phyloP scores from a whole-genome alignment of 2,329 filamentous ascomycete genomes.

The Lizonia empirigonia region DNA sequence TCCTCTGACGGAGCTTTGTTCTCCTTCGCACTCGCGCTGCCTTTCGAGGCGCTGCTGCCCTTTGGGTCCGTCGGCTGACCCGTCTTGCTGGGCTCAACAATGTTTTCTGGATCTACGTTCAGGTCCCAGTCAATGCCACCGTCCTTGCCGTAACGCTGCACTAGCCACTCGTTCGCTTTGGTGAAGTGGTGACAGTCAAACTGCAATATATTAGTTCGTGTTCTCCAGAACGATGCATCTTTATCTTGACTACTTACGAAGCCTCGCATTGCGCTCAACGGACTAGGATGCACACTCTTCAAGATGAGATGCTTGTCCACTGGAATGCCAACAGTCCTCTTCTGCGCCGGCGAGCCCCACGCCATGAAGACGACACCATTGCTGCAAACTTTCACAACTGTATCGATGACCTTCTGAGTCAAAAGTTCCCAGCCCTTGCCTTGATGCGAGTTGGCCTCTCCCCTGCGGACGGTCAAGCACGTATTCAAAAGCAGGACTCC shows the following conservation, averaged over 20 bases:
- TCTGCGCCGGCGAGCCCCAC: slow-evolving; percentile 86
- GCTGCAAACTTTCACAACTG: slow-evolving; percentile 76
- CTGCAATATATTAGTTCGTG: slow-evolving; percentile 48
- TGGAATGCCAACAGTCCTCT: slow-evolving; percentile 77
- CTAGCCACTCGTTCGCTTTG: slow-evolving; percentile 84
- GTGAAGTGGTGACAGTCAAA: slow-evolving; percentile 83
- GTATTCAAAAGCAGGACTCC: slow-evolving; percentile 95
- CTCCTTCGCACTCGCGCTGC: slow-evolving; percentile 3
- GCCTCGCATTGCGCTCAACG: slow-evolving; percentile 80
- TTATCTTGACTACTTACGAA: slow-evolving; percentile 61
- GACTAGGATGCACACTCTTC: slow-evolving; percentile 88
- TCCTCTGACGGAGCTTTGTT: background rate
- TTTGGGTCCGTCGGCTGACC: slow-evolving; percentile 34
- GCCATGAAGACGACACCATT: slow-evolving; percentile 92
- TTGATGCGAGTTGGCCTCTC: slow-evolving; percentile 84
- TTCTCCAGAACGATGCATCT: background rate
- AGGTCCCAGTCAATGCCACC: slow-evolving; percentile 85
- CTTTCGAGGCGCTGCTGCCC: background rate
- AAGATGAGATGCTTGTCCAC: slow-evolving; percentile 78
- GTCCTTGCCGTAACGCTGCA: slow-evolving; percentile 75
- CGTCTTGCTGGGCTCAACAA: slow-evolving; percentile 12
- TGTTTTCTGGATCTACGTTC: slow-evolving; percentile 52
- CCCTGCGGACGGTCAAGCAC: slow-evolving; percentile 88
- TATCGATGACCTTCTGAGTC: slow-evolving; percentile 89
- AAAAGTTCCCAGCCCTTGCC: slow-evolving; percentile 91